A percentile compares a stretch with the other conserved stretches of the same genome.
Conservation (phyloP, 2,329 filamentous ascomycete genomes). For the Rachicladosporium sp. region DNA sequence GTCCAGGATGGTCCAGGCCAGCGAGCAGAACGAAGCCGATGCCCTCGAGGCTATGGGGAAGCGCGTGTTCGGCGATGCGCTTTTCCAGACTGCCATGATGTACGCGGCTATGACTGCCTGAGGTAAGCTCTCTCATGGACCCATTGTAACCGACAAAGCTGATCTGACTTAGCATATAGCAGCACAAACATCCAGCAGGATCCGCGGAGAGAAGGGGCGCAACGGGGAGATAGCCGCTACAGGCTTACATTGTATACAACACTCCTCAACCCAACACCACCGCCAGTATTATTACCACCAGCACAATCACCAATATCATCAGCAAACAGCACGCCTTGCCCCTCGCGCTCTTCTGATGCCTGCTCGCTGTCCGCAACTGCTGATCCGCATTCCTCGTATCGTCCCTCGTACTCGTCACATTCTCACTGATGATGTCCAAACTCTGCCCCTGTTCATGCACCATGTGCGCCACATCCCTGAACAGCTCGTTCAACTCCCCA, state of each 20-base stretch:
- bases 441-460: constrained; percentile 86
- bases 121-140: too few relatives aligned
- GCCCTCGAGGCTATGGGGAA: too few relatives aligned
- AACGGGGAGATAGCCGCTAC: not conserved
- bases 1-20: too few relatives aligned
- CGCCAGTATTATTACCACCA: constrained; percentile 81
- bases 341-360: constrained; percentile 90
- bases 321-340: constrained; percentile 90
- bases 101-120: too few relatives aligned
- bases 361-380: constrained; percentile 72
- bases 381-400: constrained; percentile 76
- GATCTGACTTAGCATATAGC: too few relatives aligned
- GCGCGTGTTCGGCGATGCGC: too few relatives aligned
- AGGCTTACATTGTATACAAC: not conserved
- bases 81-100: too few relatives aligned
- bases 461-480: constrained; percentile 95
- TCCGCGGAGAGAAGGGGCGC: too few relatives aligned
- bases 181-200: too few relatives aligned
- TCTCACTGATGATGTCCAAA: constrained; percentile 75
- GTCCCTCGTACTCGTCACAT: constrained; percentile 69
- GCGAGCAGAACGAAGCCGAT: too few relatives aligned
- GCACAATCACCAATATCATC: constrained; percentile 74
- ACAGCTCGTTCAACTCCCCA: constrained; percentile 88
- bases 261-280: constrained; percentile 57
- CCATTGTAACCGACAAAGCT: too few relatives aligned